These are phyloP conservation scores for Mikania micrantha DNA, from an alignment of 129 eudicot species.

Conservation along the genomic window DNA sequence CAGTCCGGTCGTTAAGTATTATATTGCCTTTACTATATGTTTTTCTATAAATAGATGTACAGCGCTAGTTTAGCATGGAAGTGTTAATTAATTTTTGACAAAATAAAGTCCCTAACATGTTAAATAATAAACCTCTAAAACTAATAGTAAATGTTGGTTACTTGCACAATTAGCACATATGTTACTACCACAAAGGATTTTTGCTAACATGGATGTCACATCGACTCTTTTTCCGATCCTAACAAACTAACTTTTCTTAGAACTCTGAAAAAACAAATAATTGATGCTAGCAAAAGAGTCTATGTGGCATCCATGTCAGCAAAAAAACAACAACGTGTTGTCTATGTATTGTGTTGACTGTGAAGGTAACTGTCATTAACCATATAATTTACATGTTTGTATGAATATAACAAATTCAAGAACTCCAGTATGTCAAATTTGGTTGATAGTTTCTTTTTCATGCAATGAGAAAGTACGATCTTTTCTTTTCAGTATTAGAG, in stretches of 20 bases:
- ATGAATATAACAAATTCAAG: not conserved
- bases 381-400: no score
- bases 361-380: not conserved
- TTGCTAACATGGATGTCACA: not conserved
- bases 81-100: no score
- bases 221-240: not conserved
- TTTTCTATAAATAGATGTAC: not conserved
- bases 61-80: no score
- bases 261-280: not conserved
- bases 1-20: no score
- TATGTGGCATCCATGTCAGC: not conserved
- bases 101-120: no score
- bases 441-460: not conserved
- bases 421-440: not conserved
- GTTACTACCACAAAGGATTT: not conserved
- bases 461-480: not conserved
- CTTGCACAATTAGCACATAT: not conserved
- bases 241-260: not conserved
- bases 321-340: not conserved
- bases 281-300: not conserved
- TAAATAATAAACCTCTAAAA: no score
- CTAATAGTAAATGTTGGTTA: no score
- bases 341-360: not conserved
- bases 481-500: not conserved
- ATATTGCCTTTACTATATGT: not conserved